Percentiles rank a stretch among this genome's conserved stretches.
These are phyloP conservation scores for Globisporangium spinosum DNA, from an alignment of 352 stramenopile genomes.

Conservation along the genomic window DNA sequence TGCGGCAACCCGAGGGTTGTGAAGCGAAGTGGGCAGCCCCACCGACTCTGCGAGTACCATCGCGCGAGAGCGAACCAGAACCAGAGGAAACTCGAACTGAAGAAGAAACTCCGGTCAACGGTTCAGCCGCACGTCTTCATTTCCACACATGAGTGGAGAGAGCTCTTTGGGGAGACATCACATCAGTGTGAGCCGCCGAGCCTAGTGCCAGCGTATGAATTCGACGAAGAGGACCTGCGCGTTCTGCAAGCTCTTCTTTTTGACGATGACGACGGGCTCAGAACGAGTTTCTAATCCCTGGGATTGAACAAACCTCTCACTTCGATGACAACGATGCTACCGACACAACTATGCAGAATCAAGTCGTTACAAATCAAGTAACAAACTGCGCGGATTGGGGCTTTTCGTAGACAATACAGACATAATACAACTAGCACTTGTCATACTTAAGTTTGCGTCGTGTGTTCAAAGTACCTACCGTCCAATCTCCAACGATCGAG, in stretches of 20 bases:
- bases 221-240: slow-evolving; percentile 11
- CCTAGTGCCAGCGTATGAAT: background rate
- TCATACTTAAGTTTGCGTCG: no score
- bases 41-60: slow-evolving; percentile 57
- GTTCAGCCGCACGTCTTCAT: background rate
- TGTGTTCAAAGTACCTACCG: no score
- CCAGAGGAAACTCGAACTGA: slow-evolving; percentile 49
- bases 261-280: background rate
- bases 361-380: no score
- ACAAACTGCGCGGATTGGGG: no score
- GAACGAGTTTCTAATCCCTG: no score
- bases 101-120: background rate
- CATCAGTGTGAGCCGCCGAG: background rate
- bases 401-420: no score
- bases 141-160: background rate
- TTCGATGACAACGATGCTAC: no score
- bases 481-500: no score
- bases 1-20: background rate
- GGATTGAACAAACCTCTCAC: no score
- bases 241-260: slow-evolving; percentile 9
- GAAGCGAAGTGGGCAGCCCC: slow-evolving; percentile 27
- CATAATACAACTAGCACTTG: no score
- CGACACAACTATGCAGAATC: no score
- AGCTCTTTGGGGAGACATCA: background rate
- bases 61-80: slow-evolving; percentile 59